A percentile compares a stretch with the other conserved stretches of the same genome.
Conservation (phyloP, 2,329 filamentous ascomycete genomes). For the Talaromyces pinophilus region DNA sequence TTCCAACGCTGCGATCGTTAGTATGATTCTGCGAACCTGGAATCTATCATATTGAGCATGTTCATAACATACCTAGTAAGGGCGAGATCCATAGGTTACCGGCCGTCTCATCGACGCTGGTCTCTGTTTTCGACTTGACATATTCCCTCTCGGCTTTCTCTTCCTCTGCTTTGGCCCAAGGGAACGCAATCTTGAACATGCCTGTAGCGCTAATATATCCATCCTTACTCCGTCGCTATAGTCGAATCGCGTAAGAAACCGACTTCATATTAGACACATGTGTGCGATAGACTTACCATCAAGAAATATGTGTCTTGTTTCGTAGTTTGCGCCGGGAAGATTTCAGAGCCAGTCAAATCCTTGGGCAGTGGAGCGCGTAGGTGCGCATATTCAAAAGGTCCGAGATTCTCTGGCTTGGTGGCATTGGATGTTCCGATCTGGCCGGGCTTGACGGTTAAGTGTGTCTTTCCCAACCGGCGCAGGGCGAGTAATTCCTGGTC, state of each 20-base stretch:
- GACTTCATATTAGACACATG: not conserved
- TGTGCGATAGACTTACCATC: conserved; percentile 62
- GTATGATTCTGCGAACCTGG: conserved; percentile 11
- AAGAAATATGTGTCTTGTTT: conserved; percentile 84
- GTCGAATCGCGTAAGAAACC: conserved; percentile 1
- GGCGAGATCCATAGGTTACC: conserved; percentile 97
- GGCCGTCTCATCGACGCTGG: conserved; percentile 87
- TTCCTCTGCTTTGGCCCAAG: conserved; percentile 62
- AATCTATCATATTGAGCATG: not conserved
- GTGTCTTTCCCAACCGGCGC: conserved; percentile 88
- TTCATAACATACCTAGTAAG: conserved; percentile 57
- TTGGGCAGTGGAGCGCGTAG: conserved; percentile 89
- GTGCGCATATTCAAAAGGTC: conserved; percentile 93
- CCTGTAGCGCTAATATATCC: conserved; percentile 67
- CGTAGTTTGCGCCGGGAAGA: conserved; percentile 74
- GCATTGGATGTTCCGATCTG: conserved; percentile 70
- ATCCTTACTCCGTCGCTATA: conserved; percentile 63
- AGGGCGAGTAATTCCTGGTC: conserved; percentile 75
- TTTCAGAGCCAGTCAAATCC: conserved; percentile 81
- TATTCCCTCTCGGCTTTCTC: conserved; percentile 65
- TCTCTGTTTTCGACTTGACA: conserved; percentile 78
- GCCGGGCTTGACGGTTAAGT: conserved; percentile 79
- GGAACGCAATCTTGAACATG: conserved; percentile 71
- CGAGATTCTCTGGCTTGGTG: conserved; percentile 70
- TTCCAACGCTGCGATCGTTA: conserved; percentile 63